Evolutionary conservation across 495 filamentous ascomycete genomes (phyloP).

Genomic region (Penicillium herquei): DNA sequence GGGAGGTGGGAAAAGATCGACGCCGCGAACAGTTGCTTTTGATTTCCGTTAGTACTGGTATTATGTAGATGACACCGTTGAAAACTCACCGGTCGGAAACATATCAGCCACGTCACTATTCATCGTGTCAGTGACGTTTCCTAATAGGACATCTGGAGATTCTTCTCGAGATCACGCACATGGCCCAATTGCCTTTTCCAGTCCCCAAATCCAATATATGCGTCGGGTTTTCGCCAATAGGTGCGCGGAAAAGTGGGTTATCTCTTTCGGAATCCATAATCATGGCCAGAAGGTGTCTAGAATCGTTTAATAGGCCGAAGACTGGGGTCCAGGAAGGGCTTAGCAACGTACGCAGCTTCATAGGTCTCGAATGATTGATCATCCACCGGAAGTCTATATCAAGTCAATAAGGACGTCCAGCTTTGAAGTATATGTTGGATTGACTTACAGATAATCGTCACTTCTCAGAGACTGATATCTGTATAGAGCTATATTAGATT

Average conservation of each 20-base stretch:
- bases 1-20: conserved; percentile 4
- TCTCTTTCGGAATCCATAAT: not conserved
- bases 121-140: not conserved
- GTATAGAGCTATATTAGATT: not conserved
- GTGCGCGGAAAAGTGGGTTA: not conserved
- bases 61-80: no score
- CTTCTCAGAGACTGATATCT: conserved; percentile 6
- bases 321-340: no score
- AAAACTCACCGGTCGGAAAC: not conserved
- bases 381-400: not conserved
- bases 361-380: conserved; percentile 4
- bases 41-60: not conserved
- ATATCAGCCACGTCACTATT: conserved; percentile 8
- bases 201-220: conserved; percentile 6
- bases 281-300: not conserved
- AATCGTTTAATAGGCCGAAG: not conserved
- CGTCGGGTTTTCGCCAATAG: not conserved
- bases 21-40: not conserved
- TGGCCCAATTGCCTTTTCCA: conserved; percentile 6
- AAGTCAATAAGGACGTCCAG: not conserved
- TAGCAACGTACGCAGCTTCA: conserved; percentile 2
- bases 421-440: not conserved
- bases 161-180: conserved; percentile 1
- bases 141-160: not conserved
- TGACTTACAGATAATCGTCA: conserved; percentile 3